These are phyloP conservation scores for Alternaria longipes DNA, from an alignment of 2,329 filamentous ascomycete species.

Conservation along the genomic window DNA sequence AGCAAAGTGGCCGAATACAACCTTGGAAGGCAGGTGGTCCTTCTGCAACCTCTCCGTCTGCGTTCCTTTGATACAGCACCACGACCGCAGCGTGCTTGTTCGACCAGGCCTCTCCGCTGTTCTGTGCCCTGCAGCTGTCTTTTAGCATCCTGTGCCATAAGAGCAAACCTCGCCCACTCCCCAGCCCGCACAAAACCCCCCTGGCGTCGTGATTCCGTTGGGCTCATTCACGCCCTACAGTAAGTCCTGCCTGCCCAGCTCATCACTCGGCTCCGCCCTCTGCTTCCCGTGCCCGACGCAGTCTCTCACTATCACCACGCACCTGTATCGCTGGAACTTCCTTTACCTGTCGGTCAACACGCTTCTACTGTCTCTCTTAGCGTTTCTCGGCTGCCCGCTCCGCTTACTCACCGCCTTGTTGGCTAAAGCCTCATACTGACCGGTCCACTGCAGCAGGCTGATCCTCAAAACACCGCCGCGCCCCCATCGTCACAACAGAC, in stretches of 20 bases:
- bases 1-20: conserved; percentile 21
- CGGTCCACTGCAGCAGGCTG: conserved; percentile 51
- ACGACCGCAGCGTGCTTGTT: conserved; percentile 37
- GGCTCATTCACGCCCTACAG: conserved; percentile 50
- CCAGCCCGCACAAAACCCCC: conserved; percentile 21
- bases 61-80: conserved; percentile 29
- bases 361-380: conserved; percentile 31
- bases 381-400: conserved; percentile 39
- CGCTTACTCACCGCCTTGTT: conserved; percentile 55
- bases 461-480: conserved; percentile 41
- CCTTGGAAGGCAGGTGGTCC: conserved; percentile 24
- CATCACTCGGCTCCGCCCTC: conserved; percentile 35
- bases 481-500: conserved; percentile 31
- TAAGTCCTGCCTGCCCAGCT: conserved; percentile 45
- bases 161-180: conserved; percentile 23
- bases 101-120: conserved; percentile 38
- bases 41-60: conserved; percentile 29
- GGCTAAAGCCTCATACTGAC: conserved; percentile 54
- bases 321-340: conserved; percentile 22
- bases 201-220: conserved; percentile 45
- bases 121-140: conserved; percentile 43
- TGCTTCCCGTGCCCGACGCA: conserved; percentile 29
- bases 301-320: conserved; percentile 18
- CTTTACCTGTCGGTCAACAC: conserved; percentile 27
- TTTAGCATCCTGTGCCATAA: conserved; percentile 24